Evolutionary conservation across 2,329 filamentous ascomycete genomes (phyloP).

Genomic region (Boeremia lycopersici): DNA sequence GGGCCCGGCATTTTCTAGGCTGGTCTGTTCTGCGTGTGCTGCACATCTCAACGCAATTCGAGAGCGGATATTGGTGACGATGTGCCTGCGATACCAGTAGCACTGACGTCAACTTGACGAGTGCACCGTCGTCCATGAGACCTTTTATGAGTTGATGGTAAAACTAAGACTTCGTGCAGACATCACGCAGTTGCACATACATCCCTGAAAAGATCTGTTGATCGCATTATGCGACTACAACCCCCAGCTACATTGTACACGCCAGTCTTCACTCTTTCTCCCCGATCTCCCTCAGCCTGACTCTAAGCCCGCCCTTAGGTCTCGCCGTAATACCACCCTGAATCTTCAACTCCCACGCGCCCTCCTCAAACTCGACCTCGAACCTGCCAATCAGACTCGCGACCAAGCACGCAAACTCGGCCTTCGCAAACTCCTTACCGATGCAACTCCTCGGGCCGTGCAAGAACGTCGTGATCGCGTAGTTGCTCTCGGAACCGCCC

Average conservation of each 20-base stretch:
- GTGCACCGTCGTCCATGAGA: too few relatives aligned
- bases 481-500: conserved; percentile 78
- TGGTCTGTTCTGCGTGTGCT: too few relatives aligned
- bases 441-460: conserved; percentile 89
- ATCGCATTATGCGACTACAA: too few relatives aligned
- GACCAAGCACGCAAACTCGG: conserved; percentile 83
- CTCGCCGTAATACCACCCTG: conserved; percentile 73
- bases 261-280: not conserved
- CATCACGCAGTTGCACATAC: too few relatives aligned
- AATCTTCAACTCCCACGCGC: conserved; percentile 63
- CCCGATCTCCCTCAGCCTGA: conserved; percentile 62
- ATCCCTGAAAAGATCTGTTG: too few relatives aligned
- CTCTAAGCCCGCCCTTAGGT: conserved; percentile 73
- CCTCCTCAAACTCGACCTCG: conserved; percentile 69
- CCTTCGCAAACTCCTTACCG: conserved; percentile 77
- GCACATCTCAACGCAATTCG: too few relatives aligned
- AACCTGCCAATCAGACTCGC: conserved; percentile 79
- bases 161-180: too few relatives aligned
- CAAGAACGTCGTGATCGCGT: conserved; percentile 79
- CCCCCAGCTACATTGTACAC: not conserved
- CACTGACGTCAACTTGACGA: too few relatives aligned
- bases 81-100: too few relatives aligned
- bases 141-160: too few relatives aligned
- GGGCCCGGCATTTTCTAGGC: too few relatives aligned
- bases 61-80: too few relatives aligned